These are phyloP conservation scores for Nannochloropsis oceanica DNA, from an alignment of 108 stramenopile genomes.

Conservation along the genomic window DNA sequence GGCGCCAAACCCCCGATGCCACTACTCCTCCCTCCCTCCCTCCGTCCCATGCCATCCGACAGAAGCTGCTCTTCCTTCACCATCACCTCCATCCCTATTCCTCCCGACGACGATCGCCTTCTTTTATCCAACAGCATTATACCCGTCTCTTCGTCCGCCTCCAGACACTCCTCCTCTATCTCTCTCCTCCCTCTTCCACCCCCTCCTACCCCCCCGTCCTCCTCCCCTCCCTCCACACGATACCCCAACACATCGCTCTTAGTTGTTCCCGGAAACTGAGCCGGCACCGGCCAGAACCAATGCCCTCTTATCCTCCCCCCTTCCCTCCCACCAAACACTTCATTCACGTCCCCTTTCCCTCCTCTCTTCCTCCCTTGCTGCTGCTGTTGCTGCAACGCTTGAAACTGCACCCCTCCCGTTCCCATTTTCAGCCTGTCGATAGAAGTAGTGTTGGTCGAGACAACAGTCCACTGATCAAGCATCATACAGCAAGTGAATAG, in stretches of 20 bases:
- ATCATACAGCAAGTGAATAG: constrained; percentile 97
- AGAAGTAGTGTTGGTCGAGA: constrained; percentile 72
- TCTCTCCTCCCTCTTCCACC: not conserved
- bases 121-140: not conserved
- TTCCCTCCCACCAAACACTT: constrained; percentile 69
- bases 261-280: not conserved
- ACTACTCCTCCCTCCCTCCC: no score
- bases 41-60: no score
- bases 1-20: not conserved
- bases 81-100: no score
- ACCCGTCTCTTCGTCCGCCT: not conserved
- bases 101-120: not conserved
- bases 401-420: no score
- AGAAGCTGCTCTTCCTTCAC: no score
- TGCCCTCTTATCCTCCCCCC: not conserved
- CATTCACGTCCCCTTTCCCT: constrained; percentile 81
- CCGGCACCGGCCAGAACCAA: not conserved
- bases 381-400: not conserved
- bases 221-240: not conserved
- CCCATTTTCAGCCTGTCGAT: constrained; percentile 51
- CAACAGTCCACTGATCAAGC: constrained; percentile 80
- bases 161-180: not conserved
- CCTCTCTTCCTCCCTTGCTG: constrained; percentile 40
- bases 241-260: not conserved
- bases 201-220: not conserved